phyloP scores from a whole-genome alignment of 768 basidiomycete species.

The Trametes sanguinea region DNA sequence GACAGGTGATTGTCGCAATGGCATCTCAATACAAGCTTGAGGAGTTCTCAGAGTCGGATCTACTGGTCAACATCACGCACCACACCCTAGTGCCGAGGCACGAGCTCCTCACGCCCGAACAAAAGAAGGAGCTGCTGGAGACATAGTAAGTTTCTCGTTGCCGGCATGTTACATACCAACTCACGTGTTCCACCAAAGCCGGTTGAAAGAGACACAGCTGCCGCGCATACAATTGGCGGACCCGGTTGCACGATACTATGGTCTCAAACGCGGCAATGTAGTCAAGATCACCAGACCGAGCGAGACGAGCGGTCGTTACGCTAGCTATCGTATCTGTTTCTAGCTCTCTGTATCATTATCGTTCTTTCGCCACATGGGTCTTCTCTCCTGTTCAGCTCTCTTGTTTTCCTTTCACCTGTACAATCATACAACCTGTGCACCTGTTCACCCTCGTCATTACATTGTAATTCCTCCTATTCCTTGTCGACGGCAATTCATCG shows the following conservation, averaged over 20 bases:
- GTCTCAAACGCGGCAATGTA: constrained; percentile 91
- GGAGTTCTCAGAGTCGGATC: constrained; percentile 94
- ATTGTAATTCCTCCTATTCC: constrained; percentile 11
- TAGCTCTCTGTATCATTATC: constrained; percentile 33
- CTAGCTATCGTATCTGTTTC: constrained; percentile 91
- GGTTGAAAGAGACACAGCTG: constrained; percentile 95
- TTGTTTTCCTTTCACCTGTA: background rate
- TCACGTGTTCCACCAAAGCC: constrained; percentile 50
- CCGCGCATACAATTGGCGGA: constrained; percentile 96
- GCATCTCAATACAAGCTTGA: constrained; percentile 83
- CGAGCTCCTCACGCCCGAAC: constrained; percentile 79
- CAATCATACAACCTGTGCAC: background rate
- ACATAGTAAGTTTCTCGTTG: constrained; percentile 75
- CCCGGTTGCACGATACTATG: constrained; percentile 98
- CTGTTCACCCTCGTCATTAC: constrained; percentile 9
- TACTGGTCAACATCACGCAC: constrained; percentile 96
- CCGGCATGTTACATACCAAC: constrained; percentile 7
- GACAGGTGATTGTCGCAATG: constrained; percentile 91
- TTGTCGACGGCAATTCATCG: background rate
- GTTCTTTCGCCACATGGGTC: background rate
- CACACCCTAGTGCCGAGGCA: constrained; percentile 95
- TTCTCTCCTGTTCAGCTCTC: background rate
- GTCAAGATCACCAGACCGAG: constrained; percentile 98
- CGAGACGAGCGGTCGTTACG: constrained; percentile 94
- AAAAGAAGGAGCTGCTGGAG: constrained; percentile 84